A percentile compares a stretch with the other conserved stretches of the same genome.
These are phyloP conservation scores for Cordyceps cicadae DNA, from an alignment of 2,329 filamentous ascomycete species.

Conservation along the genomic window DNA sequence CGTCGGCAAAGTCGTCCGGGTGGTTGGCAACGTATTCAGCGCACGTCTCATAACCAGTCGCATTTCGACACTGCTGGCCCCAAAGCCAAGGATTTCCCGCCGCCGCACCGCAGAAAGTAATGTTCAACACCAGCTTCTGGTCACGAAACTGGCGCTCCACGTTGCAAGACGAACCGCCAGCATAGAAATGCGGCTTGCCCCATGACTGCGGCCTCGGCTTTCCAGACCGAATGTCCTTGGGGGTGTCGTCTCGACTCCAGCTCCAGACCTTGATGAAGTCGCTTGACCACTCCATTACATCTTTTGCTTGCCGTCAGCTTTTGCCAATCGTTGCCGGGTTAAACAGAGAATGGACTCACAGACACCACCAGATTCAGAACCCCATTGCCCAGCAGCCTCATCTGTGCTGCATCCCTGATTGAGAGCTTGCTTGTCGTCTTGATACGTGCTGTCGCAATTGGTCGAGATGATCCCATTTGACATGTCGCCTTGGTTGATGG, in stretches of 20 bases:
- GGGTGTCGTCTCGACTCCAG: constrained; percentile 26
- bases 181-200: constrained; percentile 55
- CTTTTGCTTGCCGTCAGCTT: constrained; percentile 18
- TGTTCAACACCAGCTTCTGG: constrained; percentile 67
- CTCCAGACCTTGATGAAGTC: constrained; percentile 34
- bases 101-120: constrained; percentile 66
- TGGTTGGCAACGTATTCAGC: neutral
- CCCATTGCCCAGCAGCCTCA: neutral
- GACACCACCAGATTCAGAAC: neutral
- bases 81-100: constrained; percentile 31
- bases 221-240: constrained; percentile 27
- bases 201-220: constrained; percentile 55
- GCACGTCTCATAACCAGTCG: neutral
- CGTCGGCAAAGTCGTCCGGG: neutral
- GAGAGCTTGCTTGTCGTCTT: neutral
- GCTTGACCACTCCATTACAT: constrained; percentile 35
- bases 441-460: neutral
- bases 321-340: neutral
- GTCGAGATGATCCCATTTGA: neutral
- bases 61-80: neutral
- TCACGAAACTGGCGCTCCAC: constrained; percentile 54
- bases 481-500: neutral
- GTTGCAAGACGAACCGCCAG: constrained; percentile 52
- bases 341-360: neutral
- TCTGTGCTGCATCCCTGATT: neutral